Evolutionary conservation across 1,139 yeast genomes (phyloP), one percentile per base, ranked within the genome.

Genomic region (Candida neerlandica): DNA sequence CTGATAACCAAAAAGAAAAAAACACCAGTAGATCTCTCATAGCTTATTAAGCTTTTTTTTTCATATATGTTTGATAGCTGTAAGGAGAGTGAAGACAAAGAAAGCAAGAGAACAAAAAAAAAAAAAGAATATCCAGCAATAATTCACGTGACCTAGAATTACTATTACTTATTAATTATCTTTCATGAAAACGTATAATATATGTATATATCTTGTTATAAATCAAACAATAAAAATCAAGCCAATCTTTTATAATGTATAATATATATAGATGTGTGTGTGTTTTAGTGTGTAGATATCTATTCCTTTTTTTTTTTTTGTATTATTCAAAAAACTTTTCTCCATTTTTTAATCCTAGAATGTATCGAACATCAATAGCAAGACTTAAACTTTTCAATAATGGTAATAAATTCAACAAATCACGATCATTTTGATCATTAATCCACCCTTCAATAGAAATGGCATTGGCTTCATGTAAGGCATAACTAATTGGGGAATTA

Each of bases 401-500:
- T 1, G 99, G 98, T 45, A 94, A 68, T 47, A 94, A 70, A 59
- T 89, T 85, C 64, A 94, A 71, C 51, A 94, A 72, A 60, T 90
- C 96, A 23, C 85, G 77, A 64, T 94, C 99, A 42, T 86, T 82
- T 18, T 96, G 96, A 67, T 94, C 99, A 61, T 89, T 90, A 55
- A 94, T 90, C 99, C 99, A 94, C 41, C 99, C 98, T 67, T 92
- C 97, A 18, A 94, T 90, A 71, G 87, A 85, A 34, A 94, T 85
- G 0, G 97, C 99, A 63, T 94, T 94, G 58, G 85, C 84, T 55
- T 85, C 89, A 63, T 94, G 94, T 64, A 83, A 70, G 11, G 91
- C 86, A 65, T 89, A 94, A 62, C 96, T 86, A 10, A 90, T 78
- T 1, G 98, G 98, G 6, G 97, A 90, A 69, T 94, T 94, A 69